A percentile compares a stretch with the other conserved stretches of the same genome.
Evolutionary conservation across 495 filamentous ascomycete species (phyloP).

Genomic region (Penicillium robsamsonii): DNA sequence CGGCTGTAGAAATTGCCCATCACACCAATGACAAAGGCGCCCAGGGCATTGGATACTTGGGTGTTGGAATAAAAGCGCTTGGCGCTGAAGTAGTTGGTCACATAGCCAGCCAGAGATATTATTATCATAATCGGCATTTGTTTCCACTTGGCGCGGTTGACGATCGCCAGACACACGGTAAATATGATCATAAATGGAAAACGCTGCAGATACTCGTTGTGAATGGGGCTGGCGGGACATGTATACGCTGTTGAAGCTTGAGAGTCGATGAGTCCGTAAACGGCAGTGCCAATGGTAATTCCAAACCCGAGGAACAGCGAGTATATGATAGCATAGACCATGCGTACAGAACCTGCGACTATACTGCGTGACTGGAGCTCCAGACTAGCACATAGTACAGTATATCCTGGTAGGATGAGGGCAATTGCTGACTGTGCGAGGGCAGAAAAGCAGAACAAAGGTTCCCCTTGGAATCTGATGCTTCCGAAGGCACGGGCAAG

Average conservation of each 20-base stretch:
- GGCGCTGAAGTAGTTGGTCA: constrained; percentile 79
- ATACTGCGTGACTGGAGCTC: constrained; percentile 86
- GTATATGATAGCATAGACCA: constrained; percentile 96
- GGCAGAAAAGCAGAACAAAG: constrained; percentile 86
- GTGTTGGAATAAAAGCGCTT: constrained; percentile 70
- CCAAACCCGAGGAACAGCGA: constrained; percentile 95
- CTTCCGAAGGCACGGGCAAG: constrained; percentile 84
- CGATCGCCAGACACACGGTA: constrained; percentile 74
- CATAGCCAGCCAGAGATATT: constrained; percentile 81
- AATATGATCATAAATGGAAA: constrained; percentile 80
- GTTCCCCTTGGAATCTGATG: constrained; percentile 56
- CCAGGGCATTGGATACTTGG: constrained; percentile 77
- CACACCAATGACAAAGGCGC: constrained; percentile 82
- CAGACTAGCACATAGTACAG: constrained; percentile 75
- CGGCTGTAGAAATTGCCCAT: constrained; percentile 86
- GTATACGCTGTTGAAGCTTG: constrained; percentile 71
- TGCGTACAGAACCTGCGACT: constrained; percentile 86
- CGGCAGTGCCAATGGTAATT: constrained; percentile 87
- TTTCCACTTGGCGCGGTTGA: constrained; percentile 89
- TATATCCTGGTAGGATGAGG: constrained; percentile 87
- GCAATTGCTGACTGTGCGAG: constrained; percentile 89
- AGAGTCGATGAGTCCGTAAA: constrained; percentile 79
- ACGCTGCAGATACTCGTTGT: constrained; percentile 44
- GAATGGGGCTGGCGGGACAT: constrained; percentile 58
- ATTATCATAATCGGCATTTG: constrained; percentile 83